phyloP scores from a whole-genome alignment of 2,329 filamentous ascomycete species.

The Colletotrichum karsti region DNA sequence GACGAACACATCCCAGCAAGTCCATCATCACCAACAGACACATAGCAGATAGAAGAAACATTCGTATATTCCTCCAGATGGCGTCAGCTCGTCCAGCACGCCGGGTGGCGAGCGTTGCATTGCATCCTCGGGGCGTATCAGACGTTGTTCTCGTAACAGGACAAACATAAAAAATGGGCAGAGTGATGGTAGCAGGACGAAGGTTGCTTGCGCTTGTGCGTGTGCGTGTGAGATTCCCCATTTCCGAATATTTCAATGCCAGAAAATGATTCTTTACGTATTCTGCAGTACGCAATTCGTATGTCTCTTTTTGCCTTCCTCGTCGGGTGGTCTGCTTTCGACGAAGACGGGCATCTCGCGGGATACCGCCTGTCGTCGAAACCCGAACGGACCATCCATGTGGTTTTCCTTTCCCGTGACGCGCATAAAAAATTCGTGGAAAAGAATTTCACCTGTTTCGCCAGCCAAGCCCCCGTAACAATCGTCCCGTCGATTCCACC shows the following conservation, averaged over 20 bases:
- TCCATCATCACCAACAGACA: too few species aligned
- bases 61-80: constrained; percentile 7
- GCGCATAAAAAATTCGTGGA: too few species aligned
- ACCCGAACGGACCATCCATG: constrained; percentile 13
- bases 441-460: constrained; percentile 25
- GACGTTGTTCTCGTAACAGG: constrained; percentile 5
- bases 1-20: too few species aligned
- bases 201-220: too few species aligned
- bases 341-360: too few species aligned
- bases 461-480: constrained; percentile 18
- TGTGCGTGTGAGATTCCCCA: constrained; percentile 12
- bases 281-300: constrained; percentile 29
- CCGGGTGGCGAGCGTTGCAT: too few species aligned
- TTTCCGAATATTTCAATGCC: constrained; percentile 27
- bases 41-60: not conserved
- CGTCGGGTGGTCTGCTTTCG: too few species aligned
- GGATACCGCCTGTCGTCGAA: too few species aligned
- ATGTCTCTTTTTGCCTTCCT: not conserved
- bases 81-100: not conserved
- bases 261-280: constrained; percentile 27
- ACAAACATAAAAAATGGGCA: too few species aligned
- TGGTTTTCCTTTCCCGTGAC: constrained; percentile 8
- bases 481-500: constrained; percentile 29
- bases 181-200: too few species aligned
- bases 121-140: not conserved